Evolutionary conservation across 192 early-diverging fungal species (phyloP), one percentile per base, ranked within the genome.

Genomic region (Backusella westeae): DNA sequence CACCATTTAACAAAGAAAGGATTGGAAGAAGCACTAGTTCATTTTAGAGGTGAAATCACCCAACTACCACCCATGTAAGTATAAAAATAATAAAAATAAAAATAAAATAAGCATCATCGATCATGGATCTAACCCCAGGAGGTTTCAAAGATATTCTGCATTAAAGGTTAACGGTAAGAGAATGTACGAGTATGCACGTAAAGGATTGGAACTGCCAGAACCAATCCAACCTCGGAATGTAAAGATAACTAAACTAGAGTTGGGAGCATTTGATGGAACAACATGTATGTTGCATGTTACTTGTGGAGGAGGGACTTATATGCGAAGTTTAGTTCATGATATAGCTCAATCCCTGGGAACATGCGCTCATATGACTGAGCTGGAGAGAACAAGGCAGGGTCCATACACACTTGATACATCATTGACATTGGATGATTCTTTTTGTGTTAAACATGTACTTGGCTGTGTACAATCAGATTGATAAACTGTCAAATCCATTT

Each of bases 281-380:
- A 19, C 21, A 19, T 23, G 68, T 36, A 44, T 69, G 4, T 78
- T 94, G 34, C 59, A 81, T n/a, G 85, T 94, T 1, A 75, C 82
- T 38, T 88, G 91, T 70, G 87, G 90, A 35, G 88, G 92, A 35
- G 93, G 93, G 29, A 90, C 91, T 14, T 94, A 94, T 81, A 86
- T 94, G 66, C 82, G 93, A 7, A 91, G 89, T 46, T 77, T 94
- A 34, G 82, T 94, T n/a, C 74, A 91, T 68, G 92, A 94, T 63
- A 67, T 94, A 42, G 91, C 89, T 9, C 53, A 77, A 21, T 56
- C 65, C 0, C 66, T 93, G 32, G 89, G 87, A 9, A 87, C 86
- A 14, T 85, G 78, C 0, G 93, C 90, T 0, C 83, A 88, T 38
- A 91, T 93, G 89, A 81, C 86, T 4, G 87, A 83, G 36, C 82